Conservation (phyloP, 2,329 filamentous ascomycete species). For the Xylaria sp. region DNA sequence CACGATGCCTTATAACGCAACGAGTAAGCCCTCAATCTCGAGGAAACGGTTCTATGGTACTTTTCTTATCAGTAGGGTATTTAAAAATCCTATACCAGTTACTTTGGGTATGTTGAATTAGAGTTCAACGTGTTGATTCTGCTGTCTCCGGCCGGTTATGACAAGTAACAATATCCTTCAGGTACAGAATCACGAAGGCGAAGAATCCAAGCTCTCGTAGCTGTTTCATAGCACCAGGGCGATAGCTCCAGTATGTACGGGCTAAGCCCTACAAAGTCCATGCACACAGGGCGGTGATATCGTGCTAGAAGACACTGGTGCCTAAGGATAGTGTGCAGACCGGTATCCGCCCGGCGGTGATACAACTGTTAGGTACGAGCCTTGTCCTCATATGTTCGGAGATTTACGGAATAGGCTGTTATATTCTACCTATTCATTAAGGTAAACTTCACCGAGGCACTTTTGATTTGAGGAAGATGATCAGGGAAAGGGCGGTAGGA, state of each 20-base stretch:
- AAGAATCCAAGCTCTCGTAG: not conserved
- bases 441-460: not conserved
- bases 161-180: not conserved
- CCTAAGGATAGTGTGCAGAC: not conserved
- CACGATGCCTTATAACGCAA: not conserved
- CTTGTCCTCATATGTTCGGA: no score
- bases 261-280: not conserved
- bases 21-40: not conserved
- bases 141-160: not conserved
- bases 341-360: not conserved
- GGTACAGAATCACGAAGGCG: not conserved
- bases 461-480: not conserved
- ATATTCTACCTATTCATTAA: not conserved
- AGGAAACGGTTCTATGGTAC: not conserved
- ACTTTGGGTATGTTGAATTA: not conserved
- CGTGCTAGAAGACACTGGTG: not conserved
- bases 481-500: not conserved
- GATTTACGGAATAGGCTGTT: not conserved
- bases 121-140: not conserved
- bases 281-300: not conserved
- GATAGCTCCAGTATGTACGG: not conserved
- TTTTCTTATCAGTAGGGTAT: not conserved
- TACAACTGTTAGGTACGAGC: not conserved
- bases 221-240: not conserved
- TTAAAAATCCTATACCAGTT: not conserved